phyloP scores from a whole-genome alignment of 129 eudicot species.

The Oenanthe sinensis region DNA sequence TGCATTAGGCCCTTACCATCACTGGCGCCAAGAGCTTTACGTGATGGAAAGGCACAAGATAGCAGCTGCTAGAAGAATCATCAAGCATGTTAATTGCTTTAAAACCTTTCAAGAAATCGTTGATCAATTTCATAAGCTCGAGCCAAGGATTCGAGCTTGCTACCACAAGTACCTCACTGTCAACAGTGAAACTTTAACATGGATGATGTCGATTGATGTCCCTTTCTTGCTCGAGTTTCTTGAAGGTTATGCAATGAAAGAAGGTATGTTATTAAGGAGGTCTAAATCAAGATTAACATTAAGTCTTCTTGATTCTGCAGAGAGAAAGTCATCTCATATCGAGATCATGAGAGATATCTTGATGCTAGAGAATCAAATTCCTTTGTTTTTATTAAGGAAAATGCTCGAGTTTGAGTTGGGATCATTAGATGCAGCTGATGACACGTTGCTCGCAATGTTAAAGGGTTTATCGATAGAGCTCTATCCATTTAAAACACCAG shows the following conservation, averaged over 20 bases:
- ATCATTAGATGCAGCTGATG: constrained; percentile 25
- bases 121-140: constrained; percentile 20
- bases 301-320: constrained; percentile 25
- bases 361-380: constrained; percentile 68
- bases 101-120: constrained; percentile 29
- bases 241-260: constrained; percentile 28
- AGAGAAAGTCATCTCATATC: constrained; percentile 29
- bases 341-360: constrained; percentile 48
- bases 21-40: constrained; percentile 37
- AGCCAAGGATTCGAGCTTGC: constrained; percentile 38
- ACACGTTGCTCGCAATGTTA: constrained; percentile 23
- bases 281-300: constrained; percentile 29
- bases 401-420: constrained; percentile 22
- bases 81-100: constrained; percentile 18
- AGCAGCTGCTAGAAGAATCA: constrained; percentile 37
- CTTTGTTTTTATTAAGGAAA: constrained; percentile 30
- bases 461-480: constrained; percentile 35
- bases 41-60: constrained; percentile 60
- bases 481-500: constrained; percentile 37
- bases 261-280: constrained; percentile 16
- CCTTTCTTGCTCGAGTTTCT: constrained; percentile 54
- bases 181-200: constrained; percentile 39
- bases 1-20: constrained; percentile 69
- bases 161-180: constrained; percentile 41
- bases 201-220: constrained; percentile 65